These are phyloP conservation scores for Beauveria australis DNA, from an alignment of 2,329 filamentous ascomycete species.

Conservation along the genomic window DNA sequence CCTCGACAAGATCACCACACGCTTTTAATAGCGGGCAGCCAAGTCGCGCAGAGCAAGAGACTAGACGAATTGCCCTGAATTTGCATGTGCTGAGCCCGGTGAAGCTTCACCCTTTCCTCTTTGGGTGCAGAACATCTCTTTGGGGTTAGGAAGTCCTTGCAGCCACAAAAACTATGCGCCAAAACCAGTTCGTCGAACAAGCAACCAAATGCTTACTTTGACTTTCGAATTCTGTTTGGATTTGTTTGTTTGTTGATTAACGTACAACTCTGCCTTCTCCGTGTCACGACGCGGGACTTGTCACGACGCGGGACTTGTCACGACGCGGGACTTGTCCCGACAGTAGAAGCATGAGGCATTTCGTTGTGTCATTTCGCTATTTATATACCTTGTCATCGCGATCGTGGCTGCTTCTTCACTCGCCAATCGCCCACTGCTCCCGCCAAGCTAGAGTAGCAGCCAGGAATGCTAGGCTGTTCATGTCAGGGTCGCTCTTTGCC, in stretches of 20 bases:
- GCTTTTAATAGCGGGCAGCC: background rate
- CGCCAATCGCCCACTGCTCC: constrained; percentile 5
- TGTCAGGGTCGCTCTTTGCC: constrained; percentile 5
- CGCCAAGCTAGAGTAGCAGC: constrained; percentile 6
- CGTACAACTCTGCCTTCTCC: background rate
- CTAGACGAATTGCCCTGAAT: background rate
- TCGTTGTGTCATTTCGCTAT: background rate
- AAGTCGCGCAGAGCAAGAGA: background rate
- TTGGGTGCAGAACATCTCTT: background rate
- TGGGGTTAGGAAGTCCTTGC: background rate
- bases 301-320: too few relatives aligned
- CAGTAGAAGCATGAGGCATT: background rate
- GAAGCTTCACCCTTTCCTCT: background rate
- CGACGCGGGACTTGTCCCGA: background rate
- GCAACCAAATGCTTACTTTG: background rate
- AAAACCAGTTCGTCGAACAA: background rate
- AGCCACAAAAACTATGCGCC: background rate
- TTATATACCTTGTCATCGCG: background rate
- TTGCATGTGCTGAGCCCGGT: background rate
- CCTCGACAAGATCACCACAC: background rate
- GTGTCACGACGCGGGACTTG: background rate
- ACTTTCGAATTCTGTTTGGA: background rate
- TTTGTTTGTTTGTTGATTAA: background rate
- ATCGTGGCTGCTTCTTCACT: background rate
- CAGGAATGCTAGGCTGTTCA: constrained; percentile 7